A percentile compares a stretch with the other conserved stretches of the same genome.
Conservation (phyloP, 169 alveolate genomes). For the Cryptosporidium meleagridis region DNA sequence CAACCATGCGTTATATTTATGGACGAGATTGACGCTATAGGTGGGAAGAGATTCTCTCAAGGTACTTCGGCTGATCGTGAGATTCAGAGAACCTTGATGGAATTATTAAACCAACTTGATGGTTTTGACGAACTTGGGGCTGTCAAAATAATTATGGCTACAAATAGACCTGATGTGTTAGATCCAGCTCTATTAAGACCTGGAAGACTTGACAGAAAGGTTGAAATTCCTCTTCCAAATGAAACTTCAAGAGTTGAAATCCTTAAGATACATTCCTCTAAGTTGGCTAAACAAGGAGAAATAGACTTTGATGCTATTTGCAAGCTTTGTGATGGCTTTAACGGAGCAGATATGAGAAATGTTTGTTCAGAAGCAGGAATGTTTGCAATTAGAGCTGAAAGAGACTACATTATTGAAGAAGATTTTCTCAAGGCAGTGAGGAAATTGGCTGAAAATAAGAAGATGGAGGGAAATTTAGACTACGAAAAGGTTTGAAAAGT, state of each 20-base stretch:
- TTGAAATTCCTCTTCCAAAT: conserved; percentile 99
- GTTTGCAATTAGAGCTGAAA: conserved; percentile 98
- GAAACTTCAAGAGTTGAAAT: conserved; percentile 96
- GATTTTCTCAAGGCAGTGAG: conserved; percentile 98
- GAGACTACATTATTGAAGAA: conserved; percentile 98
- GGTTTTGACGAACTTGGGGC: conserved; percentile 99
- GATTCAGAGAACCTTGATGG: conserved; percentile 98
- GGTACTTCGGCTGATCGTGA: conserved; percentile 99
- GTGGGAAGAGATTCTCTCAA: conserved; percentile 97
- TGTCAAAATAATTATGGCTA: conserved; percentile 99
- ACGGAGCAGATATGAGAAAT: conserved; percentile 99
- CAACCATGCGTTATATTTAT: conserved; percentile 99
- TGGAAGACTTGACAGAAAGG: conserved; percentile 98
- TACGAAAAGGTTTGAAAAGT: conserved; percentile 86
- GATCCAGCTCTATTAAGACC: conserved; percentile 99
- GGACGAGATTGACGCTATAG: conserved; percentile 99
- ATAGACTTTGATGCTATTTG: conserved; percentile 94
- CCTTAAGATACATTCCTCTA: conserved; percentile 95
- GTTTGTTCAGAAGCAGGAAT: conserved; percentile 99
- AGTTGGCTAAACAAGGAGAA: conserved; percentile 96
- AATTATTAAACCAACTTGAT: conserved; percentile 96
- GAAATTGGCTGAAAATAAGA: conserved; percentile 95
- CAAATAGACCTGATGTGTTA: conserved; percentile 99
- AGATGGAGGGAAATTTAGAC: conserved; percentile 95
- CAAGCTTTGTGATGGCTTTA: conserved; percentile 96